phyloP scores from a whole-genome alignment of 1,284 basidiomycete species.

The Mycena sp. region DNA sequence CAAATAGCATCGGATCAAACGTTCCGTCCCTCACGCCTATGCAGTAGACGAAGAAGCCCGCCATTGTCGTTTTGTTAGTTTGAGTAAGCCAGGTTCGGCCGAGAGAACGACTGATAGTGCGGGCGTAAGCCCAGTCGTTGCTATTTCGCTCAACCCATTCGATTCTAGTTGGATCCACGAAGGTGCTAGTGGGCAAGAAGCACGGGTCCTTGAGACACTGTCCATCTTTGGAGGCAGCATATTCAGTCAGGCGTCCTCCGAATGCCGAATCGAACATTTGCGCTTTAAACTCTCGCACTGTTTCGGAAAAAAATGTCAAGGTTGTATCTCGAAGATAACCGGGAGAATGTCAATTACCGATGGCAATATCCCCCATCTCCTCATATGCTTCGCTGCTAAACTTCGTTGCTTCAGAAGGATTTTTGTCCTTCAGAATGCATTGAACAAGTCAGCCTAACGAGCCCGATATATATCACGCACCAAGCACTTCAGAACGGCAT shows the following conservation, averaged over 20 bases:
- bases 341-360: not conserved
- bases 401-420: not conserved
- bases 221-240: conserved; percentile 9
- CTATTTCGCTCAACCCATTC: not conserved
- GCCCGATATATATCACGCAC: not conserved
- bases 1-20: not conserved
- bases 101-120: conserved; percentile 10
- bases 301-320: not conserved
- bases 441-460: not conserved
- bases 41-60: not conserved
- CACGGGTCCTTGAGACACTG: conserved; percentile 11
- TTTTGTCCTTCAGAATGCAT: not conserved
- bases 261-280: conserved; percentile 19
- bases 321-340: not conserved
- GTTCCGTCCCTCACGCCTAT: not conserved
- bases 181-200: conserved; percentile 4
- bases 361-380: conserved; percentile 3
- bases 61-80: conserved; percentile 1
- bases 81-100: conserved; percentile 8
- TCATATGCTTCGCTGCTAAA: not conserved
- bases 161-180: conserved; percentile 14
- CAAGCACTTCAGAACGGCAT: conserved; percentile 11
- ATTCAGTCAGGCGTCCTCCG: conserved; percentile 1
- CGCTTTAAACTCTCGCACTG: conserved; percentile 9
- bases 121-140: conserved; percentile 15